Conservation (phyloP, 257 asterid genomes). For the Mitragyna speciosa region DNA sequence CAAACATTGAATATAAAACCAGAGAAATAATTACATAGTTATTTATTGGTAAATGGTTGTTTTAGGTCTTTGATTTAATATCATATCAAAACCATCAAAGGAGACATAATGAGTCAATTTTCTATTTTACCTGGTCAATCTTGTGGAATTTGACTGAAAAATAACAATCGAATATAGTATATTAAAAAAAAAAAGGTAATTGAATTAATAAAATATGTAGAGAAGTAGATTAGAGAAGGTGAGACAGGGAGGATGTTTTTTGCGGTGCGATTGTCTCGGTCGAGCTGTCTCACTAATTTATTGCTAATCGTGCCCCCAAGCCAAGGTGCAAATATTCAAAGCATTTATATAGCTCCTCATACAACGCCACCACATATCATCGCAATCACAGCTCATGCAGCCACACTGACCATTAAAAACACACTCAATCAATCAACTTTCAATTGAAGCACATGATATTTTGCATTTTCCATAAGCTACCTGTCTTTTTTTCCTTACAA, state of each 20-base stretch:
- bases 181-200: not conserved
- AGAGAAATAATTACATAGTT: not conserved
- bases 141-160: not conserved
- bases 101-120: not conserved
- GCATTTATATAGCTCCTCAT: too few species aligned
- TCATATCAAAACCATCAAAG: not conserved
- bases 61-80: not conserved
- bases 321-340: too few species aligned
- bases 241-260: not conserved
- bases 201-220: not conserved
- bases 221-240: too few species aligned
- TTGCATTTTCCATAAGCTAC: too few species aligned
- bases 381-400: too few species aligned
- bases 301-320: not conserved
- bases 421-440: too few species aligned
- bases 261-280: not conserved
- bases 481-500: too few species aligned
- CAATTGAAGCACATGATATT: too few species aligned
- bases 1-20: not conserved
- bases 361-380: too few species aligned
- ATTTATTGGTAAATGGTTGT: not conserved
- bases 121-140: not conserved
- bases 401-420: too few species aligned
- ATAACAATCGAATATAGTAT: not conserved
- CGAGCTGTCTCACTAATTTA: not conserved